Conservation (phyloP, 176 grass and related monocot genomes). For the Eragrostis nindensis region DNA sequence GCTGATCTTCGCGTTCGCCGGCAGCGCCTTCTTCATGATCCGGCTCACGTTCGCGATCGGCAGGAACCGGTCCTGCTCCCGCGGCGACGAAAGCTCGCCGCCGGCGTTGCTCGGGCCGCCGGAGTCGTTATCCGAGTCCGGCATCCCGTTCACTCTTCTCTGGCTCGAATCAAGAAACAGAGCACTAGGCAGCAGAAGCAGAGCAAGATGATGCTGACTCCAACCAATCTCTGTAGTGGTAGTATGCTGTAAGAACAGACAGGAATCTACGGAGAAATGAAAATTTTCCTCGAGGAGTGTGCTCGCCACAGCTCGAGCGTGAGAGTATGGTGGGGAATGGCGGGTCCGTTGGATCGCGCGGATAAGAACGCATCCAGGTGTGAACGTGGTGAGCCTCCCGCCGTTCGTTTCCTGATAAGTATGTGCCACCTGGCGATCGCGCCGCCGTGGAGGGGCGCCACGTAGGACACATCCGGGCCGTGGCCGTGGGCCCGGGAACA, state of each 20-base stretch:
- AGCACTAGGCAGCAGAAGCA: slow-evolving; percentile 14
- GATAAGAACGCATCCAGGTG: slow-evolving; percentile 56
- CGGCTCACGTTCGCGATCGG: slow-evolving; percentile 97
- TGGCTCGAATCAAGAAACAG: slow-evolving; percentile 45
- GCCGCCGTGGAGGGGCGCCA: slow-evolving; percentile 26
- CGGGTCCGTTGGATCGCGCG: slow-evolving; percentile 66
- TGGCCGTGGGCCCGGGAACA: slow-evolving; percentile 30
- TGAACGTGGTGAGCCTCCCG: slow-evolving; percentile 37
- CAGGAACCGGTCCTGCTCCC: slow-evolving; percentile 94
- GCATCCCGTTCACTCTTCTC: slow-evolving; percentile 41
- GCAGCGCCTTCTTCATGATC: slow-evolving; percentile 99
- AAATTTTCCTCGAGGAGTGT: not conserved
- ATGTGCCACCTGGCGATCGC: slow-evolving; percentile 35
- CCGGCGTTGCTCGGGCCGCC: slow-evolving; percentile 62
- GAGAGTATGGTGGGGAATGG: slow-evolving; percentile 29
- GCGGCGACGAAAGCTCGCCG: slow-evolving; percentile 56
- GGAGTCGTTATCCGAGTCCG: slow-evolving; percentile 92
- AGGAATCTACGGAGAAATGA: not conserved
- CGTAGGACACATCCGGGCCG: slow-evolving; percentile 39
- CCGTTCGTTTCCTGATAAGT: slow-evolving; percentile 63
- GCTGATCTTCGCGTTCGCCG: slow-evolving; percentile 96
- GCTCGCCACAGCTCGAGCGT: not conserved
- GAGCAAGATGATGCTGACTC: slow-evolving; percentile 9
- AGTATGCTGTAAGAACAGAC: not conserved
- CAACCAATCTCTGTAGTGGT: not conserved